Percentiles rank a stretch among this genome's conserved stretches.
Evolutionary conservation across 495 filamentous ascomycete genomes (phyloP).

Genomic region (Penicillium silybi): DNA sequence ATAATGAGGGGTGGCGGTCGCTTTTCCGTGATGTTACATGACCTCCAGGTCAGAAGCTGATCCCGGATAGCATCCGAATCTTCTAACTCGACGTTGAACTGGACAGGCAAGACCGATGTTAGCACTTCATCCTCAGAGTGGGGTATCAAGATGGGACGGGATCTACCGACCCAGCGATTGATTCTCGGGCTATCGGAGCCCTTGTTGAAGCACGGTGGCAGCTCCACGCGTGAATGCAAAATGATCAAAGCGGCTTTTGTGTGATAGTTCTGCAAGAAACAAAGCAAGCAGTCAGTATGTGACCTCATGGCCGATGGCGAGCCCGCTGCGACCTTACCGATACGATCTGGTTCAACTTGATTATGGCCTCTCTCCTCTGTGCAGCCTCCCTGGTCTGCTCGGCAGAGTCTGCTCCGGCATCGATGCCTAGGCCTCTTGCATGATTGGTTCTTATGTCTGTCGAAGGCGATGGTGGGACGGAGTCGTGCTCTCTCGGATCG

Average conservation of each 20-base stretch:
- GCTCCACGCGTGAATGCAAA: slow-evolving; percentile 68
- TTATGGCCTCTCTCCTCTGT: slow-evolving; percentile 54
- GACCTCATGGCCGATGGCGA: neutral
- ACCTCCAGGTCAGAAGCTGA: slow-evolving; percentile 74
- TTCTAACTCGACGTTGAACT: slow-evolving; percentile 95
- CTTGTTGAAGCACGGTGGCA: slow-evolving; percentile 58
- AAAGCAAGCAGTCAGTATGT: slow-evolving; percentile 1
- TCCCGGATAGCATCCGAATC: slow-evolving; percentile 83
- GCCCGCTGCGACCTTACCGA: slow-evolving; percentile 54
- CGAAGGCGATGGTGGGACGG: slow-evolving; percentile 30
- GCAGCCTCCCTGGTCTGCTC: slow-evolving; percentile 36
- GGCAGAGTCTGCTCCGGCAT: slow-evolving; percentile 39
- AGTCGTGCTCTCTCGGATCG: slow-evolving; percentile 62
- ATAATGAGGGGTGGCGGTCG: slow-evolving; percentile 83
- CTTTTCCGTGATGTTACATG: slow-evolving; percentile 67
- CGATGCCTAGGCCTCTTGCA: slow-evolving; percentile 37
- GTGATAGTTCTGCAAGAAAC: slow-evolving; percentile 70
- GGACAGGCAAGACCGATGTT: neutral
- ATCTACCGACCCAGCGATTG: slow-evolving; percentile 86
- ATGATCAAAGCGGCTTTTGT: slow-evolving; percentile 85
- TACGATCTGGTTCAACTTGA: slow-evolving; percentile 84
- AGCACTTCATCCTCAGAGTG: neutral
- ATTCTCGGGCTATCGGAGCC: slow-evolving; percentile 58
- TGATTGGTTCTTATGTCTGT: slow-evolving; percentile 34
- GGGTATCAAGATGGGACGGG: neutral